Evolutionary conservation across 202 grass and related monocot species (phyloP).

Genomic region (Dendrocalamus latiflorus): DNA sequence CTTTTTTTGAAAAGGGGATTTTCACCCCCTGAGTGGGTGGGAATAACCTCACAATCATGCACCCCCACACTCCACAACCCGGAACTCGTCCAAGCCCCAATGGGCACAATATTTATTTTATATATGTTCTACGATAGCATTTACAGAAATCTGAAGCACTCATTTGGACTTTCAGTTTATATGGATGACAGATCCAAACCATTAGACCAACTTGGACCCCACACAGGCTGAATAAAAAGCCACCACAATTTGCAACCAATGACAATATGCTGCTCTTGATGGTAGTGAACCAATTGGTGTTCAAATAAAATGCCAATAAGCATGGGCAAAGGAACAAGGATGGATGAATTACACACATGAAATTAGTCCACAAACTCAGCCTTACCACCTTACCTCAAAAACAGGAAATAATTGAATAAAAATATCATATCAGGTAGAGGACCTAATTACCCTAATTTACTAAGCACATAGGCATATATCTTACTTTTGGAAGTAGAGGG

Average conservation of each 20-base stretch:
- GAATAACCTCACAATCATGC: too few relatives aligned
- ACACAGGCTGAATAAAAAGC: background rate
- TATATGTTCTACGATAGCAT: background rate
- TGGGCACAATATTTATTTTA: background rate
- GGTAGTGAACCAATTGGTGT: background rate
- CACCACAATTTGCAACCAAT: background rate
- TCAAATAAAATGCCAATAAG: background rate
- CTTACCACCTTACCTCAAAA: background rate
- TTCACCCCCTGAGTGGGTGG: too few relatives aligned
- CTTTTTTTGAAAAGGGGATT: too few relatives aligned
- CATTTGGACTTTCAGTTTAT: too few relatives aligned
- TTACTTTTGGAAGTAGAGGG: background rate
- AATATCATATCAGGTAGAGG: background rate
- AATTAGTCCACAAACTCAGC: background rate
- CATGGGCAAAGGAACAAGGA: background rate
- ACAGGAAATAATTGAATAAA: background rate
- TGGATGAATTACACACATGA: background rate
- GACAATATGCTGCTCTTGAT: background rate
- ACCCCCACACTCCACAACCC: too few relatives aligned
- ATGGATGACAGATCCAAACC: background rate
- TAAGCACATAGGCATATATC: background rate
- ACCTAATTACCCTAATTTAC: background rate
- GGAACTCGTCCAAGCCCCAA: too few relatives aligned
- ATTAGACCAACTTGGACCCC: background rate
- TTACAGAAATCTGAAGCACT: too few relatives aligned